A percentile compares a stretch with the other conserved stretches of the same genome.
These are phyloP conservation scores for Paramecium sexaurelia DNA, from an alignment of 73 alveolate genomes.

Conservation along the genomic window DNA sequence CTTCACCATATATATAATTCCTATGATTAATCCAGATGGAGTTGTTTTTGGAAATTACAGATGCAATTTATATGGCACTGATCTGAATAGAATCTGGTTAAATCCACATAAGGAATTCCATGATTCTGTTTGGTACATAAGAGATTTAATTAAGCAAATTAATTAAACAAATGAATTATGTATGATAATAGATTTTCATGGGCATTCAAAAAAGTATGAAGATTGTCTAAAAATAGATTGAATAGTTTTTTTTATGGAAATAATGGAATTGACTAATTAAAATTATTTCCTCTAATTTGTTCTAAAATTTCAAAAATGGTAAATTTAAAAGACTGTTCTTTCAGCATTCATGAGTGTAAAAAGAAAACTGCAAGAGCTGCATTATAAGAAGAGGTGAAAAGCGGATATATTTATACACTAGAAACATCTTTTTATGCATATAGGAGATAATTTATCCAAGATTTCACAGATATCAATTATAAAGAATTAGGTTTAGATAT, in stretches of 20 bases:
- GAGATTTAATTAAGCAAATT: conserved; percentile 66
- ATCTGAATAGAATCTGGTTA: conserved; percentile 73
- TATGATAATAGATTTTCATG: conserved; percentile 45
- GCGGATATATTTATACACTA: neutral
- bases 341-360: conserved; percentile 30
- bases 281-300: neutral
- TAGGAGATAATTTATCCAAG: neutral
- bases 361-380: neutral
- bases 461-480: neutral
- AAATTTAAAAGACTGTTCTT: neutral
- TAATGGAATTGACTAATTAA: neutral
- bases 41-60: conserved; percentile 63
- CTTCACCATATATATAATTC: conserved; percentile 70
- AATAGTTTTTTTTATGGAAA: neutral
- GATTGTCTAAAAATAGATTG: neutral
- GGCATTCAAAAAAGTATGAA: conserved; percentile 30
- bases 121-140: conserved; percentile 75
- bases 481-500: conserved; percentile 4
- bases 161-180: neutral
- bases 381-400: neutral
- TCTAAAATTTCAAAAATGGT: neutral
- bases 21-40: conserved; percentile 66
- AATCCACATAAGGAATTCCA: conserved; percentile 78
- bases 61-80: conserved; percentile 42
- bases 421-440: conserved; percentile 28